These are phyloP conservation scores for Fagus sylvatica DNA, from an alignment of 306 rosid species.

Conservation along the genomic window DNA sequence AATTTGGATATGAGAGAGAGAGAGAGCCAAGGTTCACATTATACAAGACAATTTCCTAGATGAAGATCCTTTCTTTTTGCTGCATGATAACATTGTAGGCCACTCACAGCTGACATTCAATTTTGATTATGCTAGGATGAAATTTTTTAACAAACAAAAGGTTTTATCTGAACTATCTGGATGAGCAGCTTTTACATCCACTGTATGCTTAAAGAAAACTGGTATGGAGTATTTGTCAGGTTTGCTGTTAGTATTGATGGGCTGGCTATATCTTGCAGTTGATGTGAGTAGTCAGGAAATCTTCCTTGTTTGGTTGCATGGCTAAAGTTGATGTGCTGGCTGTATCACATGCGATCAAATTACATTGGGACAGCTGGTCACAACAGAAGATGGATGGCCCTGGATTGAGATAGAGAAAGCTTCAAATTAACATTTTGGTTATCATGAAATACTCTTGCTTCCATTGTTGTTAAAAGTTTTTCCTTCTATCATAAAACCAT, in stretches of 20 bases:
- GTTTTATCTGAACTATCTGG: not conserved
- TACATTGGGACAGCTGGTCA: slow-evolving; percentile 28
- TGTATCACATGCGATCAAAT: not conserved
- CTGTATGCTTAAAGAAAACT: not conserved
- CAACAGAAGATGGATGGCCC: slow-evolving; percentile 17
- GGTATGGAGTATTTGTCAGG: not conserved
- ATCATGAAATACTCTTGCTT: slow-evolving; percentile 36
- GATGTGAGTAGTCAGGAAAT: slow-evolving; percentile 28
- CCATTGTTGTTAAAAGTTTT: slow-evolving; percentile 21
- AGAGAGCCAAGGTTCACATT: not conserved
- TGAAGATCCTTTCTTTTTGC: not conserved
- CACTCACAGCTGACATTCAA: not conserved
- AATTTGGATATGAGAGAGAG: not conserved
- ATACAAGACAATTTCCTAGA: not conserved
- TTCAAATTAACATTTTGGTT: slow-evolving; percentile 23
- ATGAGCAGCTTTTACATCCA: not conserved
- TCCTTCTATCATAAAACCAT: slow-evolving; percentile 26
- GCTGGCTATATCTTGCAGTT: slow-evolving; percentile 36
- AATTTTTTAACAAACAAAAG: not conserved
- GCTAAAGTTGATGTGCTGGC: too few relatives aligned
- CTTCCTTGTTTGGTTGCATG: slow-evolving; percentile 18
- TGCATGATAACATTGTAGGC: not conserved
- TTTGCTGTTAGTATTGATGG: not conserved
- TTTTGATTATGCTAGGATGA: not conserved
- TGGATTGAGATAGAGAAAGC: slow-evolving; percentile 11